These are phyloP conservation scores for Lepidium didymum DNA, from an alignment of 345 rosid species.

Conservation along the genomic window DNA sequence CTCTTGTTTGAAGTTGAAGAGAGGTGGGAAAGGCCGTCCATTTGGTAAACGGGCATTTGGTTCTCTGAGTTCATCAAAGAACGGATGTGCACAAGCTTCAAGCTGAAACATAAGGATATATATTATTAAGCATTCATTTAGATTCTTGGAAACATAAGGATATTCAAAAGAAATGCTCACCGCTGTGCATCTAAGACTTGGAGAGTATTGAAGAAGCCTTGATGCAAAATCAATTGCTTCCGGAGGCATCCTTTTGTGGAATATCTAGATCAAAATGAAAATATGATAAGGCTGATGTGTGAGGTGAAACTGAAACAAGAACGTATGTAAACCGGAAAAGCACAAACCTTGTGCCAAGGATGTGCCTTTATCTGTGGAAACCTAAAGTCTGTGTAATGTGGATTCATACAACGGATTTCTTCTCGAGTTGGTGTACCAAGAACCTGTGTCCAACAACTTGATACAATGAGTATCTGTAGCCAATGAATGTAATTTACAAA, in stretches of 20 bases:
- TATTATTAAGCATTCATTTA: neutral
- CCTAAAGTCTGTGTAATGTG: constrained; percentile 77
- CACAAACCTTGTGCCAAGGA: constrained; percentile 80
- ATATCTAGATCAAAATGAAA: constrained; percentile 34
- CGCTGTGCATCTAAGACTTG: constrained; percentile 78
- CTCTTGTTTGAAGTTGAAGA: constrained; percentile 67
- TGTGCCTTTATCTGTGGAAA: constrained; percentile 94
- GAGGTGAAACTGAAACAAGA: neutral
- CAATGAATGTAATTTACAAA: neutral
- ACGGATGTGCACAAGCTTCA: constrained; percentile 66
- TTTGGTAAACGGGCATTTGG: constrained; percentile 54
- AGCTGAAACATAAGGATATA: constrained; percentile 22
- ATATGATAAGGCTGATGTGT: neutral
- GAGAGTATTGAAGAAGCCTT: constrained; percentile 78
- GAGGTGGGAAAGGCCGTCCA: constrained; percentile 52
- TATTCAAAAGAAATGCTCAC: constrained; percentile 33
- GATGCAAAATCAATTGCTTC: constrained; percentile 89
- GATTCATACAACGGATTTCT: constrained; percentile 95
- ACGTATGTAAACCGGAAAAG: neutral
- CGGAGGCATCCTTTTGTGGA: constrained; percentile 84
- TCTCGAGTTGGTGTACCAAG: constrained; percentile 94
- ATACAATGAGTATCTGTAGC: constrained; percentile 8
- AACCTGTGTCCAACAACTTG: constrained; percentile 38
- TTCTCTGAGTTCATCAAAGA: constrained; percentile 61
- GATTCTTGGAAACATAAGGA: neutral